Conservation (phyloP, 441 rosid genomes). For the Euphorbia celastroides region DNA sequence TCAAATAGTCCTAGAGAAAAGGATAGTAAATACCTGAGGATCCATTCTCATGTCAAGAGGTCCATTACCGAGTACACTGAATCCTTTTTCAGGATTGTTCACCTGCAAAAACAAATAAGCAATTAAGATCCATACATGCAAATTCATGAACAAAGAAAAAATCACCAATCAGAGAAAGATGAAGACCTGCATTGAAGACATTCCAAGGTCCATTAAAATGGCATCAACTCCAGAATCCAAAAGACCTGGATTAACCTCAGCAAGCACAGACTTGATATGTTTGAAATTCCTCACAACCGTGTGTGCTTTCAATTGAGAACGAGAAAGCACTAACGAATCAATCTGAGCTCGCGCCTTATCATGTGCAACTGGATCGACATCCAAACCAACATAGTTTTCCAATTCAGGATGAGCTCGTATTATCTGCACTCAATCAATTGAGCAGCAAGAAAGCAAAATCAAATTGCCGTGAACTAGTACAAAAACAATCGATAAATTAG, state of each 20-base stretch:
- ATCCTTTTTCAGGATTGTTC: slow-evolving; percentile 81
- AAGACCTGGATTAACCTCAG: slow-evolving; percentile 37
- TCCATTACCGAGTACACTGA: slow-evolving; percentile 72
- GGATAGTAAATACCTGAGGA: slow-evolving; percentile 51
- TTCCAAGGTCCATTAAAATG: slow-evolving; percentile 92
- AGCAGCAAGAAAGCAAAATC: not conserved
- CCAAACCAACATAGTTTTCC: slow-evolving; percentile 67
- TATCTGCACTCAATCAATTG: slow-evolving; percentile 34
- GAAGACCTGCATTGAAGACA: slow-evolving; percentile 95
- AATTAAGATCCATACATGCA: not conserved
- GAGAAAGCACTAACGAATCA: slow-evolving; percentile 35
- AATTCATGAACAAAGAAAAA: not conserved
- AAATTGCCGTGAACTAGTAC: too few species aligned
- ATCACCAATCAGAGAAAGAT: not conserved
- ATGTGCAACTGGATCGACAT: slow-evolving; percentile 84
- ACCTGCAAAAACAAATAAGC: slow-evolving; percentile 37
- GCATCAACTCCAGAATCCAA: slow-evolving; percentile 64
- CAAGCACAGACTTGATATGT: slow-evolving; percentile 42
- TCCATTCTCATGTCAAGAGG: slow-evolving; percentile 99
- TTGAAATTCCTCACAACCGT: slow-evolving; percentile 56
- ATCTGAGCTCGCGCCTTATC: slow-evolving; percentile 51
- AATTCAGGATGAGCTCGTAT: slow-evolving; percentile 66
- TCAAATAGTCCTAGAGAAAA: not conserved
- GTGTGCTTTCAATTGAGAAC: slow-evolving; percentile 35
- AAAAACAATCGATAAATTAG: too few species aligned